Percentiles rank a stretch among this genome's conserved stretches.
phyloP scores from a whole-genome alignment of 768 basidiomycete species.

The Suillus hirtellus region DNA sequence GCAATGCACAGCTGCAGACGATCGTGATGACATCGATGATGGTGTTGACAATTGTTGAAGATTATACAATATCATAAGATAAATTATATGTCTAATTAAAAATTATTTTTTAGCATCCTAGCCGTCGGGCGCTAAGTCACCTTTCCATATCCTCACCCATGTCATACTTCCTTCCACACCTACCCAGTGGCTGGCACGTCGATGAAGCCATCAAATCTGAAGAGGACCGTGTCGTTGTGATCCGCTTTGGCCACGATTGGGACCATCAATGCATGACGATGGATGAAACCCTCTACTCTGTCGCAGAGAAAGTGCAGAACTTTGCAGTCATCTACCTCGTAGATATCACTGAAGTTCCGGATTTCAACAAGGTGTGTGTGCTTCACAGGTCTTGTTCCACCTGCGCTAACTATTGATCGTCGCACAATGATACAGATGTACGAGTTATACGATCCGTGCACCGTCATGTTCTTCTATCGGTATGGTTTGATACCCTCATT shows the following conservation, averaged over 20 bases:
- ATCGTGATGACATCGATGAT: too few relatives aligned
- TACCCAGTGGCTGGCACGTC: slow-evolving; percentile 96
- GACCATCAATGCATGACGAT: slow-evolving; percentile 96
- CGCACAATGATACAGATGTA: slow-evolving; percentile 72
- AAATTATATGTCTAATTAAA: too few relatives aligned
- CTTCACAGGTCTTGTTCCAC: neutral
- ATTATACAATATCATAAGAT: too few relatives aligned
- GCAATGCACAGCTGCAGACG: too few relatives aligned
- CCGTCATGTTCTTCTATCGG: slow-evolving; percentile 99
- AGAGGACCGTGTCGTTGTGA: slow-evolving; percentile 92
- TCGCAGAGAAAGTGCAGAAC: slow-evolving; percentile 97
- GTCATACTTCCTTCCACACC: slow-evolving; percentile 89
- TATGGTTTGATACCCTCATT: slow-evolving; percentile 36
- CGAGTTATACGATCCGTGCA: slow-evolving; percentile 95
- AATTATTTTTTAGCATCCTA: too few relatives aligned
- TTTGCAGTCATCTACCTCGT: slow-evolving; percentile 95
- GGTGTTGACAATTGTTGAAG: too few relatives aligned
- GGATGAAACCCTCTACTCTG: slow-evolving; percentile 93
- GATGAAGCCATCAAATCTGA: slow-evolving; percentile 99
- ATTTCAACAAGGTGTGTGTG: slow-evolving; percentile 87
- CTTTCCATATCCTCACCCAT: slow-evolving; percentile 37
- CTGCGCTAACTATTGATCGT: slow-evolving; percentile 2
- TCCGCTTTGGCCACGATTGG: slow-evolving; percentile 94
- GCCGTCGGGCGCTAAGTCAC: too few relatives aligned
- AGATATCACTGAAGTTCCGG: slow-evolving; percentile 96